Conservation (phyloP, 306 rosid genomes). For the Citrullus mucosospermus region DNA sequence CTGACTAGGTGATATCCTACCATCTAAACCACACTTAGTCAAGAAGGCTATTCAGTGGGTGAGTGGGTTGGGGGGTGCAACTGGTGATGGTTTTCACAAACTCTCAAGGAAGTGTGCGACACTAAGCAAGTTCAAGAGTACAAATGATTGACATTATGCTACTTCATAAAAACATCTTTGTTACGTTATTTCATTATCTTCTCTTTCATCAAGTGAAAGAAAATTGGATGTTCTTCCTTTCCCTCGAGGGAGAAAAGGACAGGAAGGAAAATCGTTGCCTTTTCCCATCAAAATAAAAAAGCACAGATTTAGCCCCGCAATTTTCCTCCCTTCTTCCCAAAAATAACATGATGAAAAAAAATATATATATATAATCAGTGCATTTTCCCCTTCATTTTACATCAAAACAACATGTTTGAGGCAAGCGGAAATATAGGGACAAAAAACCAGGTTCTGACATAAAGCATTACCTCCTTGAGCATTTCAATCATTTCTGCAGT, state of each 20-base stretch:
- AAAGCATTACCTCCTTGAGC: constrained; percentile 68
- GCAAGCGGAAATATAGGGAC: background rate
- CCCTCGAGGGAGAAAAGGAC: background rate
- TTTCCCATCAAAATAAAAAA: background rate
- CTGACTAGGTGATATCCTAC: background rate
- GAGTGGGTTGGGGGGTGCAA: too few species aligned
- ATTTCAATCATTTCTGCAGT: constrained; percentile 73
- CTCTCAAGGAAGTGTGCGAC: background rate
- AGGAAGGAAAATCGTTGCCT: background rate
- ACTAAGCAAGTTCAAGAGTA: background rate
- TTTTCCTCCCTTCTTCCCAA: background rate
- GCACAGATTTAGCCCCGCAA: background rate
- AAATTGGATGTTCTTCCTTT: background rate
- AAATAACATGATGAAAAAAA: background rate
- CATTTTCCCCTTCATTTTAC: background rate
- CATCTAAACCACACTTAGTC: background rate
- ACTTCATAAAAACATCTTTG: background rate
- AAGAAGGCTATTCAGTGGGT: too few species aligned
- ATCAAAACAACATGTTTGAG: background rate
- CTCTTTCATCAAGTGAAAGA: background rate
- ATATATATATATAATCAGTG: background rate
- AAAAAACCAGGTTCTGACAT: background rate
- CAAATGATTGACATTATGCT: background rate
- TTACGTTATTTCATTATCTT: background rate
- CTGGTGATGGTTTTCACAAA: background rate